Evolutionary conservation across 2,329 filamentous ascomycete genomes (phyloP).

Genomic region (Colletotrichum karsti): DNA sequence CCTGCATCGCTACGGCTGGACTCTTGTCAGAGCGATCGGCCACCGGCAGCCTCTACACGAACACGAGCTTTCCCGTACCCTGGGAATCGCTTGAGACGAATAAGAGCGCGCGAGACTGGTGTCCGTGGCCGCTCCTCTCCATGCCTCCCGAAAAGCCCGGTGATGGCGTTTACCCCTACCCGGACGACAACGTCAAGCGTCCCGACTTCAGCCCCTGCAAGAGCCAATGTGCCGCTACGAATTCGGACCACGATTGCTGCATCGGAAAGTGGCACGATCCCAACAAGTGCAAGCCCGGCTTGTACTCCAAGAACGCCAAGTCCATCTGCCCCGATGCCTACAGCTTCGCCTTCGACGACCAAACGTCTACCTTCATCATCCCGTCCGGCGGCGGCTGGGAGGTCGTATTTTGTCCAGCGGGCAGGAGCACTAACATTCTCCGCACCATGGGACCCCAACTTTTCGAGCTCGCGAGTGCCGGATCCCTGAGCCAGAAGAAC

Average conservation of each 20-base stretch:
- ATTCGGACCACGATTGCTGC: slow-evolving; percentile 77
- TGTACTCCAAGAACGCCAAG: slow-evolving; percentile 77
- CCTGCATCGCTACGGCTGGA: slow-evolving; percentile 77
- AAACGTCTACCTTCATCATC: slow-evolving; percentile 67
- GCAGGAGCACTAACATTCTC: slow-evolving; percentile 68
- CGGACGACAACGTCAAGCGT: slow-evolving; percentile 75
- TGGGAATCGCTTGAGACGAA: slow-evolving; percentile 70
- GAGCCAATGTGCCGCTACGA: slow-evolving; percentile 77
- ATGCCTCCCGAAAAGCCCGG: slow-evolving; percentile 74
- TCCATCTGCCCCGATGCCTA: slow-evolving; percentile 85
- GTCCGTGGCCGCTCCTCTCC: slow-evolving; percentile 80
- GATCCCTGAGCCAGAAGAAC: slow-evolving; percentile 44
- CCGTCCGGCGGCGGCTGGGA: slow-evolving; percentile 79
- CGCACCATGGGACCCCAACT: slow-evolving; percentile 59
- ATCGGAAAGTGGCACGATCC: slow-evolving; percentile 73
- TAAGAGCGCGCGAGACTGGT: slow-evolving; percentile 72
- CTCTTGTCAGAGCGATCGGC: slow-evolving; percentile 63
- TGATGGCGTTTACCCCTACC: slow-evolving; percentile 83
- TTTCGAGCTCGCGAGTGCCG: slow-evolving; percentile 52
- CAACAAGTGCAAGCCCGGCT: slow-evolving; percentile 69
- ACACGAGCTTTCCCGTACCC: slow-evolving; percentile 71
- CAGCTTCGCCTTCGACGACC: slow-evolving; percentile 74
- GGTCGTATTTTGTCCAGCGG: slow-evolving; percentile 77
- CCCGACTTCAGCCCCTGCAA: slow-evolving; percentile 81
- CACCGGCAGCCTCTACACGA: slow-evolving; percentile 68